These are phyloP conservation scores for Betula pendula DNA, from an alignment of 306 rosid genomes.

Conservation along the genomic window DNA sequence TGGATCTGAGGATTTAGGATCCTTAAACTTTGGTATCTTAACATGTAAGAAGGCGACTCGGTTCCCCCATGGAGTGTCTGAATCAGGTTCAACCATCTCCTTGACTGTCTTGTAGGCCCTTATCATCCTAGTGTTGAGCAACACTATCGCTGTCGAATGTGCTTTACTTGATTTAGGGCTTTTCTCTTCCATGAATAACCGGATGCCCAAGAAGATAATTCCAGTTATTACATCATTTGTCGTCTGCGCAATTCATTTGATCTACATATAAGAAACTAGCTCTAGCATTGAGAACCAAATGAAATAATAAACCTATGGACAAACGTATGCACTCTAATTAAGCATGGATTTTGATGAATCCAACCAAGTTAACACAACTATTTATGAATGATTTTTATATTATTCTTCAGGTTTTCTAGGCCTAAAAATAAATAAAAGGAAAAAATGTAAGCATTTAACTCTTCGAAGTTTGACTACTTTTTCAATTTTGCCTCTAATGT, in stretches of 20 bases:
- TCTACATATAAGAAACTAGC: too few species aligned
- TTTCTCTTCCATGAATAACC: conserved; percentile 47
- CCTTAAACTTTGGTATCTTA: conserved; percentile 16
- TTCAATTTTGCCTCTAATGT: too few species aligned
- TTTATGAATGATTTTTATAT: too few species aligned
- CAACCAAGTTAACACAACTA: too few species aligned
- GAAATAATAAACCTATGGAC: too few species aligned
- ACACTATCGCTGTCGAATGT: conserved; percentile 43
- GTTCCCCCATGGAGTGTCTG: conserved; percentile 49
- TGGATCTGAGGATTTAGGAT: conserved; percentile 18
- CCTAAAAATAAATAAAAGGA: too few species aligned
- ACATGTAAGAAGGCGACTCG: conserved; percentile 18
- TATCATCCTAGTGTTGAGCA: conserved; percentile 41
- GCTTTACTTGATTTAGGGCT: conserved; percentile 32
- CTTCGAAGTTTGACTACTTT: too few species aligned
- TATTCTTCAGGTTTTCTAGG: too few species aligned
- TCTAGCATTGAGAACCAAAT: too few species aligned
- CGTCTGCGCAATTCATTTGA: conserved; percentile 21
- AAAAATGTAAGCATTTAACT: too few species aligned
- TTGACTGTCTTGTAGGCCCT: conserved; percentile 38
- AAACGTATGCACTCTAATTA: too few species aligned
- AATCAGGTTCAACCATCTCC: conserved; percentile 49
- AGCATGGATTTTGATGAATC: too few species aligned
- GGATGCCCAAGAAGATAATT: conserved; percentile 41
- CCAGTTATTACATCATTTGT: conserved; percentile 54